Conservation (phyloP, 169 alveolate species). For the Eimeria necatrix region DNA sequence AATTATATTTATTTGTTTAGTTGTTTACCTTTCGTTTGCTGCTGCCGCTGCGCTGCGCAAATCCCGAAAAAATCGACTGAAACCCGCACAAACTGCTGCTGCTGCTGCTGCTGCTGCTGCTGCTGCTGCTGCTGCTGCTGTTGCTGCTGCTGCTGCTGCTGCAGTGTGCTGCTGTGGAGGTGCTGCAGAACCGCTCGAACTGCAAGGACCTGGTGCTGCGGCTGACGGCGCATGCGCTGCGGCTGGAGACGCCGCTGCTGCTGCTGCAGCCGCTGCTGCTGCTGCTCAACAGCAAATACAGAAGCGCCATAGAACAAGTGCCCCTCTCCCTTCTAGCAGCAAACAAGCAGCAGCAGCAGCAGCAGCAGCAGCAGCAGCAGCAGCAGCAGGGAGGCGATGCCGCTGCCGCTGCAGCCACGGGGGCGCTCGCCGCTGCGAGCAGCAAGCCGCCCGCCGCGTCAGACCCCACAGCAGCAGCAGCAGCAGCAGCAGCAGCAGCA, state of each 20-base stretch:
- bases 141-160: constrained; percentile 27
- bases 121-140: constrained; percentile 26
- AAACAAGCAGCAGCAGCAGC: background rate
- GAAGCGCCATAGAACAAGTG: constrained; percentile 79
- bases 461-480: background rate
- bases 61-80: background rate
- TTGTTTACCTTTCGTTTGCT: background rate
- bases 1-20: background rate
- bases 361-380: background rate
- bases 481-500: constrained; percentile 48
- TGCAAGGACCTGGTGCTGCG: constrained; percentile 56
- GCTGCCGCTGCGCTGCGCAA: background rate
- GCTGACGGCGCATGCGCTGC: constrained; percentile 67
- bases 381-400: background rate
- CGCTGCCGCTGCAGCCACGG: constrained; percentile 30
- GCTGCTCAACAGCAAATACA: constrained; percentile 76
- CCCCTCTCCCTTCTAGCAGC: background rate
- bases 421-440: background rate
- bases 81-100: too few species aligned
- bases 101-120: background rate
- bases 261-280: constrained; percentile 74
- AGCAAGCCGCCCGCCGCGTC: background rate
- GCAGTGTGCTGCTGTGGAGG: constrained; percentile 59
- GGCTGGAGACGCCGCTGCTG: constrained; percentile 43
- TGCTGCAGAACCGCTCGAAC: constrained; percentile 63